Evolutionary conservation across 768 basidiomycete species (phyloP), one percentile per base, ranked within the genome.

Genomic region (Mycena galericulata): DNA sequence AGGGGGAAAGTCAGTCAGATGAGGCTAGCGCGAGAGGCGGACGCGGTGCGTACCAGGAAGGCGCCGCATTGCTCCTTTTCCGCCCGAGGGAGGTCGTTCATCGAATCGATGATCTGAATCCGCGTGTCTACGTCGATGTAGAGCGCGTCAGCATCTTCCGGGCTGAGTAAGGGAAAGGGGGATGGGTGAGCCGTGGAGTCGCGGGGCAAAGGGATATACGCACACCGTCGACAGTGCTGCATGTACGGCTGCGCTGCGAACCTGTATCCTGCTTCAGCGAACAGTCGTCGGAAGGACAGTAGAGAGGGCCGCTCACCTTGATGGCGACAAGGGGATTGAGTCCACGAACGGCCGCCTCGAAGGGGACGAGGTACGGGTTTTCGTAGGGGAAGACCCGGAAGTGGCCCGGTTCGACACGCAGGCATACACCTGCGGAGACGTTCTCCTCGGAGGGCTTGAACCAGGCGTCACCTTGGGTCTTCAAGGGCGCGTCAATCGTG

Each of bases 51-150:
- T 77, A 92, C 93, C 58, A 95, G 86, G 76, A 97, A 97, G 15
- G 95, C 95, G n/a, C 90, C 95, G 55, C 92, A 95, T 74, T 96
- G 95, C 75, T 96, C 95, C 81, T 96, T 96, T 76, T 96, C 93
- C 9, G 94, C 94, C 43, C 87, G 85, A 8, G 90, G 88, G 45
- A 97, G 82, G 63, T 87, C 84, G 58, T 76, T 74, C 72, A 96
- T 88, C 18, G 87, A 87, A 65, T 93, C 91, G 27, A 97, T 78
- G 62, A 97, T 89, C 79, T 97, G 95, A 58, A 97, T 96, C 8
- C 93, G 91, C 1, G 94, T 96, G 75, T 95, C 89, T 62, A 79
- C 76, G 79, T 94, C 92, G 67, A 97, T 86, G 73, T 90, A 90
- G 69, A 94, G 88, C 32, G 87, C 88, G 11, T 77, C 78, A 1